Percentiles rank a stretch among this genome's conserved stretches.
Conservation (phyloP, 2,329 filamentous ascomycete genomes). For the Allantophomopsis cytisporea region DNA sequence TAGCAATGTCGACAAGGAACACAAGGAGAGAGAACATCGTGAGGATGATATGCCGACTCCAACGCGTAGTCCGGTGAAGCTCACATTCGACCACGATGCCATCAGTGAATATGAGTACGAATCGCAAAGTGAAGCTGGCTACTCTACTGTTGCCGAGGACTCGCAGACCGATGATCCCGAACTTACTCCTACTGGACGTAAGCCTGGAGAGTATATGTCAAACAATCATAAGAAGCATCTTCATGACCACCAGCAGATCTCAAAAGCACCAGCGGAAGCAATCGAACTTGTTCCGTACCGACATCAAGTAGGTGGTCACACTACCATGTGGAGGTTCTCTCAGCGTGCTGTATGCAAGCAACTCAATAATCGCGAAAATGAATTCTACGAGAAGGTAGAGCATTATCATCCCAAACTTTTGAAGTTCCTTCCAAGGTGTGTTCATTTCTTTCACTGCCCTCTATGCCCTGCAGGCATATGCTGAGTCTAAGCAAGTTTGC, state of each 20-base stretch:
- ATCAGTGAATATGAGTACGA: conserved; percentile 4
- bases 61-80: conserved; percentile 6
- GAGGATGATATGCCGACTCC: conserved; percentile 4
- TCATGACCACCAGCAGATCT: conserved; percentile 33
- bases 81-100: not conserved
- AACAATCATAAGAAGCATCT: conserved; percentile 32
- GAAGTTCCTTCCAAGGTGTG: conserved; percentile 75
- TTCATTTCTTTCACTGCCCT: conserved; percentile 6
- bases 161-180: conserved; percentile 13
- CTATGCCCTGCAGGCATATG: conserved; percentile 17
- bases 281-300: conserved; percentile 95
- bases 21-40: conserved; percentile 2
- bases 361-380: conserved; percentile 94
- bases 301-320: conserved; percentile 95
- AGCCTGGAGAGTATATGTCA: conserved; percentile 23
- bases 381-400: conserved; percentile 97
- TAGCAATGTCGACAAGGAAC: conserved; percentile 5
- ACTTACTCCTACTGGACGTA: conserved; percentile 16
- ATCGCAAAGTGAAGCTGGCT: conserved; percentile 10
- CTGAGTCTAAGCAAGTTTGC: conserved; percentile 8
- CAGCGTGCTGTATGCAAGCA: conserved; percentile 94
- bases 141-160: conserved; percentile 11
- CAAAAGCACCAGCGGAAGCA: conserved; percentile 55
- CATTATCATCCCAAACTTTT: conserved; percentile 79
- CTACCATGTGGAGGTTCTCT: conserved; percentile 91